Percentiles rank a stretch among this genome's conserved stretches.
Conservation (phyloP, 352 stramenopile genomes). For the Globisporangium abappressorium region DNA sequence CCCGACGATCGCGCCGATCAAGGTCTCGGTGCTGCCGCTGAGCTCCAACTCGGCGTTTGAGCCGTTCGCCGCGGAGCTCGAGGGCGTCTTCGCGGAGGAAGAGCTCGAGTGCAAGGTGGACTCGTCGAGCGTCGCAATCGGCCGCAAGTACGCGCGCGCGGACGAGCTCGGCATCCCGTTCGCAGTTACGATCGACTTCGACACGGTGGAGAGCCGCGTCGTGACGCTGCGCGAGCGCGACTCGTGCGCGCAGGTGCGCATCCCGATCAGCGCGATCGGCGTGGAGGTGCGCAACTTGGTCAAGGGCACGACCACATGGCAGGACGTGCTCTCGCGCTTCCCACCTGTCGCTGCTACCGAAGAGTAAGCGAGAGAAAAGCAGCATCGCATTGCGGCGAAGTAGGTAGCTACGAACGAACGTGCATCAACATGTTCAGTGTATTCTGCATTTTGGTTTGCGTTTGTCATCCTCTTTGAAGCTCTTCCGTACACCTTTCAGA, state of each 20-base stretch:
- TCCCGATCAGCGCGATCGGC: constrained; percentile 85
- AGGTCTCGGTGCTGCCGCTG: constrained; percentile 95
- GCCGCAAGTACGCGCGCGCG: constrained; percentile 94
- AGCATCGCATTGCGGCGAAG: background rate
- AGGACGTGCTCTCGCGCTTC: constrained; percentile 78
- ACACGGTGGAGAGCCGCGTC: constrained; percentile 89
- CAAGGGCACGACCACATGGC: constrained; percentile 82
- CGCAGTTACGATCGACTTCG: constrained; percentile 98
- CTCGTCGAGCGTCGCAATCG: constrained; percentile 94
- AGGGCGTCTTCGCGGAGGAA: constrained; percentile 58
- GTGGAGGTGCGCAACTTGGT: constrained; percentile 85
- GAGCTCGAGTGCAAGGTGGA: constrained; percentile 92
- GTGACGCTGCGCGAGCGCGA: constrained; percentile 98
- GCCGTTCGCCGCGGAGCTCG: constrained; percentile 75
- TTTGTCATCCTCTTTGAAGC: too few species aligned
- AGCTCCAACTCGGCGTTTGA: constrained; percentile 87
- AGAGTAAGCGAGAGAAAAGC: constrained; percentile 3
- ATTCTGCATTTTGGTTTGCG: background rate
- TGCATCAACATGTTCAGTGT: background rate
- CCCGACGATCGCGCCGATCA: constrained; percentile 97
- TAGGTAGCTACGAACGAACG: background rate
- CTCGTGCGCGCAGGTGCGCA: constrained; percentile 94
- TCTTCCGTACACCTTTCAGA: too few species aligned
- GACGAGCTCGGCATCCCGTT: constrained; percentile 99
- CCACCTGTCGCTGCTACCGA: constrained; percentile 62